Conservation (phyloP, 306 rosid genomes). For the Acmispon strigosus region DNA sequence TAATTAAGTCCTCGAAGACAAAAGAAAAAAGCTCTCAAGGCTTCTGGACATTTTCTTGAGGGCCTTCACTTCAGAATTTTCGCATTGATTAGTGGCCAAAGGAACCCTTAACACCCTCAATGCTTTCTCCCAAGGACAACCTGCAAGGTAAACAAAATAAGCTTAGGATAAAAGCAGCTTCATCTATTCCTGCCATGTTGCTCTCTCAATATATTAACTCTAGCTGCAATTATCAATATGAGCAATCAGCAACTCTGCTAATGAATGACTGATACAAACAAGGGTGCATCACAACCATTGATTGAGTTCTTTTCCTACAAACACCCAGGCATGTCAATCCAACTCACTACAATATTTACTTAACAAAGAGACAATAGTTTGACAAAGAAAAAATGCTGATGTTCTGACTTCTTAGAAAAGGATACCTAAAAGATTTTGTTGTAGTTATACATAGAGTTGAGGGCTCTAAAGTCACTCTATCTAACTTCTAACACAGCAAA, state of each 20-base stretch:
- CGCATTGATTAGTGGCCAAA: slow-evolving; percentile 38
- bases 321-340: neutral
- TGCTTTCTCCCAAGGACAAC: slow-evolving; percentile 76
- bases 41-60: neutral
- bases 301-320: too few species aligned
- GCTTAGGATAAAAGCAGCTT: slow-evolving; percentile 8
- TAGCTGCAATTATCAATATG: neutral
- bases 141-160: slow-evolving; percentile 38
- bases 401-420: neutral
- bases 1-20: neutral
- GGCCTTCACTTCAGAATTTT: neutral
- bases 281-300: too few species aligned
- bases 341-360: neutral
- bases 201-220: neutral
- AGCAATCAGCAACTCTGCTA: neutral
- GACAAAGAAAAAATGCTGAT: neutral
- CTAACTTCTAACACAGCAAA: neutral
- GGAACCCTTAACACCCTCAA: slow-evolving; percentile 74
- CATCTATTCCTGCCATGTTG: neutral
- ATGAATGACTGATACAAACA: neutral
- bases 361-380: neutral
- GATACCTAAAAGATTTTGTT: neutral
- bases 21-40: neutral
- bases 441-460: neutral
- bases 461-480: neutral